phyloP scores from a whole-genome alignment of 305 asterid genomes.

The Ajuga reptans region DNA sequence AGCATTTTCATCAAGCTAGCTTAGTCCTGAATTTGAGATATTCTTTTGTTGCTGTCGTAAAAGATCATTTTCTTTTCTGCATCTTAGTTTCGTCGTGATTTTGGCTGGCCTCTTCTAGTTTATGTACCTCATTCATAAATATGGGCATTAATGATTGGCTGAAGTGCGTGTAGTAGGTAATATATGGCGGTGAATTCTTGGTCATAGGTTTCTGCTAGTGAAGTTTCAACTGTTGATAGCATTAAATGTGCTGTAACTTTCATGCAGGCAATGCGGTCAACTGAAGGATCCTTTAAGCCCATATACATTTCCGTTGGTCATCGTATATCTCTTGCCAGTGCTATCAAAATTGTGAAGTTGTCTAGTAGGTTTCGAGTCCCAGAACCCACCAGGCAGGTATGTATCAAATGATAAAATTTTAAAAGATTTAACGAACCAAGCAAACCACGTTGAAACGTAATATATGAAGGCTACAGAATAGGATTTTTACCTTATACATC shows the following conservation, averaged over 20 bases:
- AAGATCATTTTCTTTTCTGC: too few species aligned
- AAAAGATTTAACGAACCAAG: background rate
- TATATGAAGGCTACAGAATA: background rate
- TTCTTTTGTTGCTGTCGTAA: background rate
- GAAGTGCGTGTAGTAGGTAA: too few species aligned
- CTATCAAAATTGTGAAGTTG: slow-evolving; percentile 49
- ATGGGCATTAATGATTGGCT: too few species aligned
- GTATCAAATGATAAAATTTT: background rate
- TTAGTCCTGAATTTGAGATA: too few species aligned
- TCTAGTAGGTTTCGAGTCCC: slow-evolving; percentile 72
- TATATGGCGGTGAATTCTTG: background rate
- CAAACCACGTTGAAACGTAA: background rate
- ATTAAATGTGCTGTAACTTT: background rate
- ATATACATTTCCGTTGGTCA: slow-evolving; percentile 80
- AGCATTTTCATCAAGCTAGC: too few species aligned
- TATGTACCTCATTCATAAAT: background rate
- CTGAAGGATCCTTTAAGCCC: slow-evolving; percentile 54
- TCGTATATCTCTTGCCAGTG: slow-evolving; percentile 58
- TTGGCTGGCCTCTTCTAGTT: background rate
- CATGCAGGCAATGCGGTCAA: slow-evolving; percentile 69
- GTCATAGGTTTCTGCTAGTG: background rate
- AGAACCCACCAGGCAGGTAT: slow-evolving; percentile 85
- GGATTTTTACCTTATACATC: background rate
- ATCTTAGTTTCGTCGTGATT: background rate
- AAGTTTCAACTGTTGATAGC: background rate